phyloP scores from a whole-genome alignment of 1,284 basidiomycete species.

The Mixia osmundae region DNA sequence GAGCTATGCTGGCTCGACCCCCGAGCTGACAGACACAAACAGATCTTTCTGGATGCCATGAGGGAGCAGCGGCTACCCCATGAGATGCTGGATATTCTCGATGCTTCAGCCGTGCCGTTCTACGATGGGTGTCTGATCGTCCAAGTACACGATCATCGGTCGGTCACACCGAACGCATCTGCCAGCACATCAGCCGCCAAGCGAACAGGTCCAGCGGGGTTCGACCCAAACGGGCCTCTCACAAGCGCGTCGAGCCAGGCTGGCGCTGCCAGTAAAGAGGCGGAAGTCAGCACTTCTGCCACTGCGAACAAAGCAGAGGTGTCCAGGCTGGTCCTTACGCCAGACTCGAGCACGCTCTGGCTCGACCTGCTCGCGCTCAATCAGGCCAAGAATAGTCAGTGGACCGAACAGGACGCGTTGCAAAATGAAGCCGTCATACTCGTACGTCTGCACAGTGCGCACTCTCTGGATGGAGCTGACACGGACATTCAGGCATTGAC shows the following conservation, averaged over 20 bases:
- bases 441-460: slow-evolving; percentile 10
- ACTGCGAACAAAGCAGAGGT: slow-evolving; percentile 1
- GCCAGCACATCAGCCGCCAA: not conserved
- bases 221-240: too few relatives aligned
- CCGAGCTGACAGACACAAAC: not conserved
- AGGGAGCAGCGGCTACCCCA: slow-evolving; percentile 17
- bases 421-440: not conserved
- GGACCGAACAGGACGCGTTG: not conserved
- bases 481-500: slow-evolving; percentile 17
- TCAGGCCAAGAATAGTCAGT: too few relatives aligned
- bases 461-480: slow-evolving; percentile 15
- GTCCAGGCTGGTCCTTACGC: not conserved
- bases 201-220: too few relatives aligned
- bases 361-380: too few relatives aligned
- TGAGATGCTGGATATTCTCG: slow-evolving; percentile 16
- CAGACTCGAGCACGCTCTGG: not conserved
- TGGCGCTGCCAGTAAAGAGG: not conserved
- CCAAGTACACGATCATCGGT: slow-evolving; percentile 18
- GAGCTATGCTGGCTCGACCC: too few relatives aligned
- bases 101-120: slow-evolving; percentile 14
- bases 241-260: not conserved
- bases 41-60: slow-evolving; percentile 17
- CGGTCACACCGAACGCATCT: not conserved
- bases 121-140: slow-evolving; percentile 19
- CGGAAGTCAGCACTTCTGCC: not conserved